Base-by-base conservation (phyloP, 2,329 filamentous ascomycete species). In the Ascomycota sp. region DNA sequence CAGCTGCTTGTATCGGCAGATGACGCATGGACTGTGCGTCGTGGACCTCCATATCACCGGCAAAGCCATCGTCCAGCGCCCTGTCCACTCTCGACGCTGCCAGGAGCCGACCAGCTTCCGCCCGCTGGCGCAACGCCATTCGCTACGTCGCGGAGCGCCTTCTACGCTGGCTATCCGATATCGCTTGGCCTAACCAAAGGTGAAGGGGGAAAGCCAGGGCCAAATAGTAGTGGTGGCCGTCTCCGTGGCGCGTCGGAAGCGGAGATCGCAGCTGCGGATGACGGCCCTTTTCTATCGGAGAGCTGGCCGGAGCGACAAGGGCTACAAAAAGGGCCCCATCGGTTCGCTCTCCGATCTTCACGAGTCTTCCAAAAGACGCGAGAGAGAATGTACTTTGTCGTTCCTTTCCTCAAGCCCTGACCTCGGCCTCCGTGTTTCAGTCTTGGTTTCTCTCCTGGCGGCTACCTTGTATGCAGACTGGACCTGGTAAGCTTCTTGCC, bases 281-380 rank as follows among this genome's bases (percentile, higher is more conserved):
- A 16, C 33, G 30, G 35, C 33, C 30, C 10, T 13, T 21, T 26
- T 27, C 4, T 27, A 32, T 26, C 37, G 33, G 35, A 32, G 30
- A 25, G 10, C 9, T 30, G 10, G 9, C 26, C 31, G 32, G 35
- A 9, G 12, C 12, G 10, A 13, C 21, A 25, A 39, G 26, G 7
- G 29, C 7, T 39, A 39, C 35, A 39, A 39, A 29, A 37, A 31
- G 29, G 35, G n/a, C n/a, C n/a, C n/a, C n/a, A n/a, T n/a, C 29
- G 29, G 21, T 12, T 30, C 9, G 21, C 12, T 16, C 9, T 25
- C 8, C 28, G 10, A 12, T 9, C 21, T 27, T 10, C 21, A 30
- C n/a, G n/a, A 30, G 21, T n/a, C 13, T 30, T 9, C 7, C 9
- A 16, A 16, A 11, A 9, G 16, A 9, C 10, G 16, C 13, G 30